Conservation (phyloP, 148 eudicot species). For the Suaeda aralocaspica region DNA sequence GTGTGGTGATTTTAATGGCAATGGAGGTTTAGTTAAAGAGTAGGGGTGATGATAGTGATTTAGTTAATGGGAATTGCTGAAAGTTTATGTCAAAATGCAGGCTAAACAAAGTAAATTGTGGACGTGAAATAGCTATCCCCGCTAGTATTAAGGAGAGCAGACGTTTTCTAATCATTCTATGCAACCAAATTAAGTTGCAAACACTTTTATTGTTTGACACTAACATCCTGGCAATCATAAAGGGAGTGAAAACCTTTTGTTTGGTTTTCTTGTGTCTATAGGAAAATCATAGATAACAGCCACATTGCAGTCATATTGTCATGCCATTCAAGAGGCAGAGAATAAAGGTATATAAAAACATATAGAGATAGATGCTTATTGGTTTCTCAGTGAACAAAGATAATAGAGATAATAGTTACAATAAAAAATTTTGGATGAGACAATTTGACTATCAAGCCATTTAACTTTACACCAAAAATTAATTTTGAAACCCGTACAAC, state of each 20-base stretch:
- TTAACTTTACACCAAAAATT: no score
- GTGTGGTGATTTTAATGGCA: no score
- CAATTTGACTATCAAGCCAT: no score
- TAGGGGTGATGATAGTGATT: no score
- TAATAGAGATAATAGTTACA: background rate
- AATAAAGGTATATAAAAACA: no score
- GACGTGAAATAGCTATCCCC: no score
- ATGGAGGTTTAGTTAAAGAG: no score
- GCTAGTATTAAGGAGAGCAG: background rate
- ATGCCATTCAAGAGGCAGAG: background rate
- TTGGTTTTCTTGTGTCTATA: background rate
- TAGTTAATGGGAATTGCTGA: no score
- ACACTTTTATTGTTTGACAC: background rate
- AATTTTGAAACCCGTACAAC: no score
- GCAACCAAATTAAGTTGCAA: background rate
- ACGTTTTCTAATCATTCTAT: background rate
- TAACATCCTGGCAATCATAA: background rate
- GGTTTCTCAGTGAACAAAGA: background rate
- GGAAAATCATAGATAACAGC: background rate
- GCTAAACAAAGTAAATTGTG: no score
- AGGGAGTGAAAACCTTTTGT: background rate
- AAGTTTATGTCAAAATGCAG: no score
- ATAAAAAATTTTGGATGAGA: background rate
- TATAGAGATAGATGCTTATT: background rate
- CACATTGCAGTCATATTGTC: background rate